Conservation (phyloP, 805 yeast genomes). For the Hanseniaspora jakobsenii region DNA sequence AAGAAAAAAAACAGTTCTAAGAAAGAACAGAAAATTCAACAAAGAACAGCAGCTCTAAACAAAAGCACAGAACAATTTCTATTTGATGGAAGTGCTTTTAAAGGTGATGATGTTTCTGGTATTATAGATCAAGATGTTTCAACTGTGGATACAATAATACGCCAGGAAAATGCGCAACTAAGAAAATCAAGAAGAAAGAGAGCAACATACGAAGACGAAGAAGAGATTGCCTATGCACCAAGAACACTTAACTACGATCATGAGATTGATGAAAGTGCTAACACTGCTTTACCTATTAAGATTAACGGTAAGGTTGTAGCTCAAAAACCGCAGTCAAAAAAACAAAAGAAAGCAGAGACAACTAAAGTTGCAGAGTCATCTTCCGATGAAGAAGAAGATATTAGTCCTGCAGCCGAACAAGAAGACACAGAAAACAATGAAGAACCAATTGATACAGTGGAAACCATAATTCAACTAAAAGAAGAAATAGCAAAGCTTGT, state of each 20-base stretch:
- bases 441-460: conserved; percentile 38
- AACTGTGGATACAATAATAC: conserved; percentile 18
- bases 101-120: conserved; percentile 2
- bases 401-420: conserved; percentile 17
- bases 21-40: conserved; percentile 22
- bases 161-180: conserved; percentile 6
- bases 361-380: conserved; percentile 15
- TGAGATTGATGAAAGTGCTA: conserved; percentile 38
- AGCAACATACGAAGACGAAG: conserved; percentile 47
- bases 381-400: conserved; percentile 18
- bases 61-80: conserved; percentile 25
- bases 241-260: conserved; percentile 39
- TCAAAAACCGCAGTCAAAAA: conserved; percentile 23
- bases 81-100: conserved; percentile 21
- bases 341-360: conserved; percentile 16
- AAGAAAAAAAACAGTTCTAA: conserved; percentile 15
- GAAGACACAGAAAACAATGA: conserved; percentile 26
- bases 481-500: conserved; percentile 79
- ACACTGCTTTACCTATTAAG: conserved; percentile 62
- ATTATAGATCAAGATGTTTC: conserved; percentile 15
- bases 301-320: conserved; percentile 61
- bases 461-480: conserved; percentile 48
- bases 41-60: conserved; percentile 25
- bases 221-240: conserved; percentile 78
- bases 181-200: conserved; percentile 17